Evolutionary conservation across 2,329 filamentous ascomycete species (phyloP), one percentile per base, ranked within the genome.

Genomic region (Fusarium pilosicola): DNA sequence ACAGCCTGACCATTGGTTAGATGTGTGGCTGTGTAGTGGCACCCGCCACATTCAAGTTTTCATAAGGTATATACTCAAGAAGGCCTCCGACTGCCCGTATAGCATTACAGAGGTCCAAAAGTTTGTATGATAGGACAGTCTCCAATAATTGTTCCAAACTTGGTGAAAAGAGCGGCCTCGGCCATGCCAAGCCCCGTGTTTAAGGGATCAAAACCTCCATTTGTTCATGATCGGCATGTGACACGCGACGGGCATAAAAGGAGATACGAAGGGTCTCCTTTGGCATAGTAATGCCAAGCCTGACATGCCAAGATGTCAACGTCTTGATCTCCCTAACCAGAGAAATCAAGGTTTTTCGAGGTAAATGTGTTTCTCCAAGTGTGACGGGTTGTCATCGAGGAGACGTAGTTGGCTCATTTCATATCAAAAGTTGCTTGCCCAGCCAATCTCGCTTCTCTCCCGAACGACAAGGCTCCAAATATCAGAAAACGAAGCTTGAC

Each of bases 331-430:
- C 26, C 8, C 12, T 38, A 22, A 24, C 42, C 44, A 41, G 63
- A 52, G n/a, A 54, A 20, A 70, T 49, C 36, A 48, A 39, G 44
- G 14, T 22, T 56, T 32, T 15, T 44, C 49, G 39, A 32, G 32
- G 44, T 34, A 30, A 34, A 56, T 15, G 20, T 24, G 18, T 28
- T 32, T 48, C 49, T 34, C 7, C 11, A 63, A 56, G 38, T 49
- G 61, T 36, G 45, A 32, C 52, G 39, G 38, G 42, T 51, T 76
- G 74, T 77, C 75, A 77, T 71, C 41, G 52, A 54, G 28, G 39
- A 41, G 55, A 48, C 52, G 15, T 55, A 65, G 74, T 77, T 76
- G 75, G 75, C 45, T 51, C 45, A 61, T 62, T 55, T 55, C 26
- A 45, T 58, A 22, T 42, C 24, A 39, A 57, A n/a, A 68, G 18